phyloP scores from a whole-genome alignment of 2,329 filamentous ascomycete species.

The Rhinocladiella similis region DNA sequence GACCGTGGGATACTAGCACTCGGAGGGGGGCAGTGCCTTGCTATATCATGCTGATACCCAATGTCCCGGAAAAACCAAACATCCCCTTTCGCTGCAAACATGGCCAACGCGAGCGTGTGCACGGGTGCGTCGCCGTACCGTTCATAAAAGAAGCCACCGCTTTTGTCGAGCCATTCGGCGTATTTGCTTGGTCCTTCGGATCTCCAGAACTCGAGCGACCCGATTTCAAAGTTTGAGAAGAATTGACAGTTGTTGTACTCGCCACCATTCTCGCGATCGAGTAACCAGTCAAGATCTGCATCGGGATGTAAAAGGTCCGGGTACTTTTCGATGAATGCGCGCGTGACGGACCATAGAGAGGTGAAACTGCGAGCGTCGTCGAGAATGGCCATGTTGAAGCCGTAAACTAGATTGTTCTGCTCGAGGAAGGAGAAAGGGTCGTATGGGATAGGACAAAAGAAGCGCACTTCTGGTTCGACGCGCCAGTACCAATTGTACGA shows the following conservation, averaged over 20 bases:
- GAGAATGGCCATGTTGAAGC: conserved; percentile 55
- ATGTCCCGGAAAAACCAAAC: conserved; percentile 55
- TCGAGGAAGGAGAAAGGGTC: conserved; percentile 40
- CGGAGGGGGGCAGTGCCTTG: conserved; percentile 36
- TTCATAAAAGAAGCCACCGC: conserved; percentile 52
- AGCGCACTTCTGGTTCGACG: conserved; percentile 60
- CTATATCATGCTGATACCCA: conserved; percentile 48
- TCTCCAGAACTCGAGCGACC: conserved; percentile 50
- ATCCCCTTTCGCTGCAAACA: conserved; percentile 54
- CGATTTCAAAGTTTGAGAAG: conserved; percentile 58
- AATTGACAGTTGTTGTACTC: conserved; percentile 52
- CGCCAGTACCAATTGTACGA: conserved; percentile 62
- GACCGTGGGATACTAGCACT: background rate
- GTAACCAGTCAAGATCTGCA: conserved; percentile 52
- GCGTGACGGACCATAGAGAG: conserved; percentile 49
- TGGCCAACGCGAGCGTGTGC: conserved; percentile 56
- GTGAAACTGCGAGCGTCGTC: conserved; percentile 47
- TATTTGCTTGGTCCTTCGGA: conserved; percentile 45
- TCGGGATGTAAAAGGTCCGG: conserved; percentile 49
- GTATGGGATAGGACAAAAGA: conserved; percentile 50
- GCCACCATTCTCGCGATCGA: conserved; percentile 36
- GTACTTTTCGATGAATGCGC: conserved; percentile 48
- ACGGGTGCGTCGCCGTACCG: conserved; percentile 52
- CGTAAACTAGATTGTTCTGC: conserved; percentile 38
- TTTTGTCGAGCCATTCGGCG: conserved; percentile 51